Percentiles rank a stretch among this genome's conserved stretches.
Evolutionary conservation across 306 rosid genomes (phyloP).

Genomic region (Delonix regia): DNA sequence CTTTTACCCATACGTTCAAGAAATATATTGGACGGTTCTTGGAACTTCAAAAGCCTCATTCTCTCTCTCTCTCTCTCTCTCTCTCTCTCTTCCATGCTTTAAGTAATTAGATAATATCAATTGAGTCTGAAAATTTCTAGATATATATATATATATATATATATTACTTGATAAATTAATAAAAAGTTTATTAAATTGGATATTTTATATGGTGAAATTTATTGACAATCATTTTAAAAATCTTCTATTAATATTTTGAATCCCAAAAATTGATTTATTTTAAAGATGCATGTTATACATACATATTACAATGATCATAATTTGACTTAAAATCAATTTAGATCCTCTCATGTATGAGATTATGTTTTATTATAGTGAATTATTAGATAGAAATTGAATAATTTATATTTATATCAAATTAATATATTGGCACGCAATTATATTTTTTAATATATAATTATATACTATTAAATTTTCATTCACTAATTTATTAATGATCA

Average conservation of each 20-base stretch:
- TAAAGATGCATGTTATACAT: too few species aligned
- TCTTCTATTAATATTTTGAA: neutral
- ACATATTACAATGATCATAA: too few species aligned
- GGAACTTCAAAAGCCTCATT: constrained; percentile 31
- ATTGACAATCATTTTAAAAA: neutral
- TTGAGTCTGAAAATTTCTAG: neutral
- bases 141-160: neutral
- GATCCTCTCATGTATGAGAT: too few species aligned
- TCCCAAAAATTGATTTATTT: too few species aligned
- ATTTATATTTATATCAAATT: too few species aligned
- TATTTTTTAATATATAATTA: too few species aligned
- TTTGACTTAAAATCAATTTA: too few species aligned
- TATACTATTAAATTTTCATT: too few species aligned
- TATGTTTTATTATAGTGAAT: too few species aligned
- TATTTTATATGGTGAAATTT: neutral
- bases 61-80: neutral
- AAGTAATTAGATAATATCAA: constrained; percentile 20
- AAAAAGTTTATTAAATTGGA: neutral
- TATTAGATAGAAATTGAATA: too few species aligned
- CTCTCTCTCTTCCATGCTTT: constrained; percentile 1
- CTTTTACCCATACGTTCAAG: constrained; percentile 59
- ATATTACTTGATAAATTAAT: neutral
- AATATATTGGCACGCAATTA: too few species aligned
- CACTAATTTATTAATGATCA: too few species aligned
- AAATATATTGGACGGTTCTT: constrained; percentile 44